A percentile compares a stretch with the other conserved stretches of the same genome.
Evolutionary conservation across 179 eudicot species (phyloP).

Genomic region (Silene noctiflora): DNA sequence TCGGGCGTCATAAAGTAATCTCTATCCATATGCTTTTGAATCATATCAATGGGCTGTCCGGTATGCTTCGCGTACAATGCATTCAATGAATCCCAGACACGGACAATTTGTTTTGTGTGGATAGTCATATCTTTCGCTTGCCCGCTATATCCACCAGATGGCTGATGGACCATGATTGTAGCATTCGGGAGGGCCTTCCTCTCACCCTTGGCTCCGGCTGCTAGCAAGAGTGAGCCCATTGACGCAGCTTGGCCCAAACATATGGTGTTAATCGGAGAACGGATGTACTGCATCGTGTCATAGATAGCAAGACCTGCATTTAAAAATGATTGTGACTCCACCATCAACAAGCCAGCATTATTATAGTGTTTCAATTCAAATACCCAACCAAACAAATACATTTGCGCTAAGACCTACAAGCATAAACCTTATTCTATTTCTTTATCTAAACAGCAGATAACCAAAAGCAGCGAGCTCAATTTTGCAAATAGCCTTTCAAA

Average conservation of each 20-base stretch:
- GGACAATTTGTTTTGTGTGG: slow-evolving; percentile 86
- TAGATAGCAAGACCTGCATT: slow-evolving; percentile 90
- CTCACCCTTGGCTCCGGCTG: slow-evolving; percentile 94
- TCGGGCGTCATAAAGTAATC: slow-evolving; percentile 89
- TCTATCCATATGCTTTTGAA: slow-evolving; percentile 86
- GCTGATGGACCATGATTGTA: slow-evolving; percentile 90
- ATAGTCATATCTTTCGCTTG: slow-evolving; percentile 89
- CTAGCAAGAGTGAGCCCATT: slow-evolving; percentile 88
- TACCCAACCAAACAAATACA: too few relatives aligned
- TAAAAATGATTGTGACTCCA: not conserved
- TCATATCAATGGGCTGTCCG: slow-evolving; percentile 62
- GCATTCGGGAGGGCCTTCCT: slow-evolving; percentile 89
- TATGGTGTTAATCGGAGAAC: slow-evolving; percentile 80
- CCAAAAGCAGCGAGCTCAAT: not conserved
- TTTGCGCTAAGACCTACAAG: not conserved
- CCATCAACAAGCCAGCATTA: not conserved
- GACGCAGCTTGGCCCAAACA: slow-evolving; percentile 98
- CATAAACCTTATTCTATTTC: not conserved
- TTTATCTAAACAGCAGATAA: not conserved
- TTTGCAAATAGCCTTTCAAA: not conserved
- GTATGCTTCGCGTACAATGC: slow-evolving; percentile 81
- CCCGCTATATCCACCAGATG: slow-evolving; percentile 93
- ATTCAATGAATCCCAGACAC: slow-evolving; percentile 82
- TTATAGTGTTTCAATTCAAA: not conserved
- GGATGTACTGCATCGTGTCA: slow-evolving; percentile 96